phyloP scores from a whole-genome alignment of 1,284 basidiomycete species.

The Ganoderma lingzhi region DNA sequence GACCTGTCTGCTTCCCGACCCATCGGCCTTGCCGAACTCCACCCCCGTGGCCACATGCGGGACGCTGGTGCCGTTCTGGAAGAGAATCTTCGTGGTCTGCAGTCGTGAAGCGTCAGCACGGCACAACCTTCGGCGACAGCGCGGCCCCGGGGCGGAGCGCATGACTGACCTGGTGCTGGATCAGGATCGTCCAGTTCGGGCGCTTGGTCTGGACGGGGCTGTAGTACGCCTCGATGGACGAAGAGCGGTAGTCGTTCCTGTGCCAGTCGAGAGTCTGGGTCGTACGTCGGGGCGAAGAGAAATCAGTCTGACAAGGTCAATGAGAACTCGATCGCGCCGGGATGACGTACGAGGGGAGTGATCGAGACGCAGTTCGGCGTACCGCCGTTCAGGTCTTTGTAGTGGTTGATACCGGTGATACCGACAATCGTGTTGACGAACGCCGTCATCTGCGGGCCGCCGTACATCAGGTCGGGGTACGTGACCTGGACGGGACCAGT shows the following conservation, averaged over 20 bases:
- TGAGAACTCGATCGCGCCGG: neutral
- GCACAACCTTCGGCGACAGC: neutral
- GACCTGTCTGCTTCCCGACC: constrained; percentile 35
- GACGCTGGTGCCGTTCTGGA: constrained; percentile 46
- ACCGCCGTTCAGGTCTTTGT: constrained; percentile 63
- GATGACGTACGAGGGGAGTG: constrained; percentile 51
- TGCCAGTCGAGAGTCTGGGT: constrained; percentile 44
- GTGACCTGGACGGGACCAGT: constrained; percentile 63
- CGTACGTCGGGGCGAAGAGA: neutral
- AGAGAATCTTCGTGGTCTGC: constrained; percentile 63
- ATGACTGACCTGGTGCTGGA: constrained; percentile 34
- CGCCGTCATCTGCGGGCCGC: constrained; percentile 59
- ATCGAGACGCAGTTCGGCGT: constrained; percentile 63
- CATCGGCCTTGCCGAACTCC: constrained; percentile 49
- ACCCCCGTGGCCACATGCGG: constrained; percentile 61
- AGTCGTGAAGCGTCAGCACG: neutral
- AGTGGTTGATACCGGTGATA: constrained; percentile 55
- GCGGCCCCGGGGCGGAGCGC: neutral
- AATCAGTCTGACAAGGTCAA: neutral
- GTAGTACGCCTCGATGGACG: constrained; percentile 52
- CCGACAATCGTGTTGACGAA: constrained; percentile 59
- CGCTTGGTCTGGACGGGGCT: constrained; percentile 46
- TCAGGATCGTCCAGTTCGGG: constrained; percentile 47
- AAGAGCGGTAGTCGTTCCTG: constrained; percentile 45
- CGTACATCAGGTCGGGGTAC: constrained; percentile 60